Evolutionary conservation across 345 rosid species (phyloP), one percentile per base, ranked within the genome.

Genomic region (Zanthoxylum bungeanum): DNA sequence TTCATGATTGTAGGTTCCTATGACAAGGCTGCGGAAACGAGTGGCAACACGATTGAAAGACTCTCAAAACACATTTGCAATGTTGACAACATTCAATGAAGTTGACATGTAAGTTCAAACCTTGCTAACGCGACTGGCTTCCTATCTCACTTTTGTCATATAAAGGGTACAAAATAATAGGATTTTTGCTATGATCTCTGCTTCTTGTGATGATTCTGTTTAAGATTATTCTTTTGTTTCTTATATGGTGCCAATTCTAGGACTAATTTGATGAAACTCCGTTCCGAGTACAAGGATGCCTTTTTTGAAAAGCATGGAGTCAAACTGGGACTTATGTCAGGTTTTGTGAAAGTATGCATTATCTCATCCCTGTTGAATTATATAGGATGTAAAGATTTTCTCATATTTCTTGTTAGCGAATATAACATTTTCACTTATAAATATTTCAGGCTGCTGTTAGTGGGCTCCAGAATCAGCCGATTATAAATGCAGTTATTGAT

Each of bases 241-340:
- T 46, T 44, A 17, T 68, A 57, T 59, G 17, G 66, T 72, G 37
- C 25, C 28, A 36, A 3, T 64, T 81, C 78, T 62, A 95, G 99
- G 99, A 95, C 98, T 30, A 95, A 93, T 83, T 83, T 95, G 91
- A 95, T 93, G 98, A 89, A 92, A 79, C 97, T 95, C 57, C 94
- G 98, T 11, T 89, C 98, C 5, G 94, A 95, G 3, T 95, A 95
- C 85, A 95, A 95, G 78, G 99, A 95, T 83, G 96, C 94, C 59
- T 95, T 95, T 76, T 75, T 83, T 34, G 99, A 95, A 69, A 93
- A 93, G 86, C 99, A 95, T 72, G 98, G 99, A 76, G 99, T 95
- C 75, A 95, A 93, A 78, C 70, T 95, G 80, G 99, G 98, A 66
- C 86, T 95, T 67, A 95, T 95, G 99, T 95, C 99, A n/a, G 99